Base-by-base conservation (phyloP, 73 alveolate genomes). In the Paramecium primaurelia region DNA sequence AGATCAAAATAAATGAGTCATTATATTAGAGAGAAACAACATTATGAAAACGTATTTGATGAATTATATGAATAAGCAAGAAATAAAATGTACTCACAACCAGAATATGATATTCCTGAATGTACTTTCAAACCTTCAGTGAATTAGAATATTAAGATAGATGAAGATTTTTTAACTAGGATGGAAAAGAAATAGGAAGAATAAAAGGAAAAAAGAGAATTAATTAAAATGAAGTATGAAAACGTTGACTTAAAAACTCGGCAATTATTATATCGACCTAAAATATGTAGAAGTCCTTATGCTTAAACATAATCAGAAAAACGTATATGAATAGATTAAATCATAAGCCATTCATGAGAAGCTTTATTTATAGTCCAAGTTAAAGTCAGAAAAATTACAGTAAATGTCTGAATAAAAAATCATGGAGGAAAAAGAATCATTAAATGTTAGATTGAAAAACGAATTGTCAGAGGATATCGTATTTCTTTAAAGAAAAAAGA, bases 281-380 rank as follows among this genome's bases (percentile, higher is more conserved):
- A 71, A 34, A 71, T 71, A 26, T 28, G 86, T 32, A 71, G 86
- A 36, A 32, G 59, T 32, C 86, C 86, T 36, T 30, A 32, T 59
- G 60, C 60, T 49, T 49, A 49, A 49, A 59, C 25, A 59, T 26
- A 20, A 59, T 59, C 77, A 59, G 77, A 59, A 30, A 59, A 71
- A 71, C 86, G 86, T 71, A 71, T 71, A 71, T 32, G 49, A 71
- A 71, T 71, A 32, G 40, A 71, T 32, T 71, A 36, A 49, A 49
- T 49, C 60, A 71, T 71, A 71, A 71, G 86, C 86, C 58, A 22
- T 71, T 16, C 86, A 71, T 36, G 86, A 71, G 58, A 71, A 71
- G 58, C 86, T 71, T 28, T 71, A 71, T 36, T 59, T 59, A 59
- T 59, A 59, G 77, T 59, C 77, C 77, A 59, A 59, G 40, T 30